Conservation (phyloP, 1,139 yeast genomes). For the Eremothecium cymbalariae region DNA sequence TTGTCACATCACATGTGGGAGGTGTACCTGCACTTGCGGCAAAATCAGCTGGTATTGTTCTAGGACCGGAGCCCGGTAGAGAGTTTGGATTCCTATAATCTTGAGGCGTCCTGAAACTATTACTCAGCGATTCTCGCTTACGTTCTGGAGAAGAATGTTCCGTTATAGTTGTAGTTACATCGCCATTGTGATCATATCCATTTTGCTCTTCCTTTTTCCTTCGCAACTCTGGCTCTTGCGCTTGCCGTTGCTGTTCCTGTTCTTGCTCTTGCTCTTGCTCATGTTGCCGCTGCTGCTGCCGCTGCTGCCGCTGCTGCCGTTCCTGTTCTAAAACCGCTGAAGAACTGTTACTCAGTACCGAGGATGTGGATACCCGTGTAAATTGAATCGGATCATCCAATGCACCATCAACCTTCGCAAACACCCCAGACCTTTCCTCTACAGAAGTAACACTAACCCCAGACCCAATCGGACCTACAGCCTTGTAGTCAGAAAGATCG, state of each 20-base stretch:
- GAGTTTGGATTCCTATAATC: too few relatives aligned
- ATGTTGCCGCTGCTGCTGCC: constrained; percentile 6
- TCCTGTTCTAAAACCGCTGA: constrained; percentile 13
- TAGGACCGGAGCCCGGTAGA: too few relatives aligned
- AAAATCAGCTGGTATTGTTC: too few relatives aligned
- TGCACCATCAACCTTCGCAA: constrained; percentile 21
- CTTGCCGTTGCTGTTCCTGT: constrained; percentile 17
- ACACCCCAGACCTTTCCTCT: constrained; percentile 18
- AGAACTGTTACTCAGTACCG: constrained; percentile 24
- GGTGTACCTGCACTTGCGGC: too few relatives aligned
- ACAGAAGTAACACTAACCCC: constrained; percentile 10
- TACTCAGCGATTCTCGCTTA: too few relatives aligned
- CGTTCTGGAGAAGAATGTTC: constrained; percentile 12
- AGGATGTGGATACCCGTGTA: constrained; percentile 35
- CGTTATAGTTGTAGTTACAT: too few relatives aligned
- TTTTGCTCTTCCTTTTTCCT: too few relatives aligned
- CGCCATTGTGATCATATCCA: too few relatives aligned
- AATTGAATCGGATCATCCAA: constrained; percentile 35
- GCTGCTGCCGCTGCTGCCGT: too few relatives aligned
- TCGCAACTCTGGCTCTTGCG: not conserved
- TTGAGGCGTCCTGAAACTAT: too few relatives aligned
- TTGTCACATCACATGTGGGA: constrained; percentile 6
- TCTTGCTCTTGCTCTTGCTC: constrained; percentile 9
- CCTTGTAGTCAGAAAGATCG: constrained; percentile 13
- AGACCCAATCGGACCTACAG: constrained; percentile 39